Conservation (phyloP, 192 early-diverging fungal genomes). For the Oehlia diaphana region DNA sequence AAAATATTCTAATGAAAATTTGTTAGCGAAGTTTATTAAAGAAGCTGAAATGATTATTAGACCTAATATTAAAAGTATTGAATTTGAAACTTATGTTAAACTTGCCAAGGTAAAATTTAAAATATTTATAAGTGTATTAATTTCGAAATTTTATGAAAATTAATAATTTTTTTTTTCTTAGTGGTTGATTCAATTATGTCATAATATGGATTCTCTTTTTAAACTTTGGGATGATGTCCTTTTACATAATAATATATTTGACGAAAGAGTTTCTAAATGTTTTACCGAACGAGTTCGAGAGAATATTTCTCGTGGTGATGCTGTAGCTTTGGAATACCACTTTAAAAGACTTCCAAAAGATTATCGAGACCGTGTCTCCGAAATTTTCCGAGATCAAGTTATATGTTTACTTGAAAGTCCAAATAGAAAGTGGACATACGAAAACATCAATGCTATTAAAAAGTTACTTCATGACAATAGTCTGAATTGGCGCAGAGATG, state of each 20-base stretch:
- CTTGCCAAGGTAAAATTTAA: neutral
- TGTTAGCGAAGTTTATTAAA: neutral
- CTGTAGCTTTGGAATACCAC: neutral
- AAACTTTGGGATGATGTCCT: neutral
- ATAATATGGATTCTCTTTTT: neutral
- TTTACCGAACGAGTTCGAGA: neutral
- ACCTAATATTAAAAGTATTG: neutral
- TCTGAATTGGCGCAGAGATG: neutral
- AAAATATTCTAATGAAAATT: neutral
- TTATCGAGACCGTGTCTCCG: neutral
- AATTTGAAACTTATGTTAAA: neutral
- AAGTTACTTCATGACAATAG: neutral
- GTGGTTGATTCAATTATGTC: conserved; percentile 1
- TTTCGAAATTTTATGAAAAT: neutral
- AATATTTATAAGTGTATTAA: neutral
- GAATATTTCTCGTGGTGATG: neutral
- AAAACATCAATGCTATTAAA: neutral
- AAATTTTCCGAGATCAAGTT: neutral
- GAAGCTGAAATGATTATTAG: neutral
- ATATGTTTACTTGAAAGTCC: neutral
- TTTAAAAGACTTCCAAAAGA: neutral
- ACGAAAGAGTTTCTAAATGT: neutral
- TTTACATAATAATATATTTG: neutral
- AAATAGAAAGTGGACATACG: neutral
- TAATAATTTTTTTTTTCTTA: neutral